Evolutionary conservation across 768 basidiomycete species (phyloP).

Genomic region (Serendipita sp.): DNA sequence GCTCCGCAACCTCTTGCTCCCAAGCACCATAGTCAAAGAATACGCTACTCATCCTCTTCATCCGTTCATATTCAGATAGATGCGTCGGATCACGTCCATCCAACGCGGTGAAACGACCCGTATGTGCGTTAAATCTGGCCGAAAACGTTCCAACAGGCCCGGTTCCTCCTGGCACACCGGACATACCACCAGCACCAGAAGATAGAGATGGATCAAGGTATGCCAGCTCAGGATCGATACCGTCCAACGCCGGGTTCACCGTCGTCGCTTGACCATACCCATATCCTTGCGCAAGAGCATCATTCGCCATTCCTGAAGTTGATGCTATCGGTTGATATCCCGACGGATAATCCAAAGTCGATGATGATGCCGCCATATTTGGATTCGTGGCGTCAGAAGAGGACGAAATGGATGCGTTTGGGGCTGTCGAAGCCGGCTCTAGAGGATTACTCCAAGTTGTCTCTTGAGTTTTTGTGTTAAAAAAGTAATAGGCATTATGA

Average conservation of each 20-base stretch:
- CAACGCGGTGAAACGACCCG: slow-evolving; percentile 50
- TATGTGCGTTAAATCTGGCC: slow-evolving; percentile 41
- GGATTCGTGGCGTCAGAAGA: not conserved
- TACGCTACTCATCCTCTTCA: slow-evolving; percentile 72
- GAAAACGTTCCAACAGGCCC: slow-evolving; percentile 24
- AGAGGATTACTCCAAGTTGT: slow-evolving; percentile 78
- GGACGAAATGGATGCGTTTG: not conserved
- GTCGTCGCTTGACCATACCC: slow-evolving; percentile 39
- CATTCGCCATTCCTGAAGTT: slow-evolving; percentile 14
- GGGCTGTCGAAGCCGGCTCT: not conserved
- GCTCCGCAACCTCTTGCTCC: slow-evolving; percentile 49
- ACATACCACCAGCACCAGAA: slow-evolving; percentile 12
- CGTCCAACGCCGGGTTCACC: slow-evolving; percentile 21
- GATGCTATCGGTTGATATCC: not conserved
- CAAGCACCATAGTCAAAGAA: slow-evolving; percentile 75
- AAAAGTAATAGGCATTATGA: slow-evolving; percentile 75
- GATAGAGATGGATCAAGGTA: slow-evolving; percentile 59
- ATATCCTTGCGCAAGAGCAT: slow-evolving; percentile 26
- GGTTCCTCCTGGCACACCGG: slow-evolving; percentile 15
- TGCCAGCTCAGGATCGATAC: slow-evolving; percentile 71
- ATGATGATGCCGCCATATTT: not conserved
- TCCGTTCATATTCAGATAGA: slow-evolving; percentile 64
- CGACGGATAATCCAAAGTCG: not conserved
- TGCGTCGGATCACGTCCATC: slow-evolving; percentile 60
- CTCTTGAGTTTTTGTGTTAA: slow-evolving; percentile 54